Percentiles rank a stretch among this genome's conserved stretches.
phyloP scores from a whole-genome alignment of 2,329 filamentous ascomycete species.

The Gaeumannomyces sp. region DNA sequence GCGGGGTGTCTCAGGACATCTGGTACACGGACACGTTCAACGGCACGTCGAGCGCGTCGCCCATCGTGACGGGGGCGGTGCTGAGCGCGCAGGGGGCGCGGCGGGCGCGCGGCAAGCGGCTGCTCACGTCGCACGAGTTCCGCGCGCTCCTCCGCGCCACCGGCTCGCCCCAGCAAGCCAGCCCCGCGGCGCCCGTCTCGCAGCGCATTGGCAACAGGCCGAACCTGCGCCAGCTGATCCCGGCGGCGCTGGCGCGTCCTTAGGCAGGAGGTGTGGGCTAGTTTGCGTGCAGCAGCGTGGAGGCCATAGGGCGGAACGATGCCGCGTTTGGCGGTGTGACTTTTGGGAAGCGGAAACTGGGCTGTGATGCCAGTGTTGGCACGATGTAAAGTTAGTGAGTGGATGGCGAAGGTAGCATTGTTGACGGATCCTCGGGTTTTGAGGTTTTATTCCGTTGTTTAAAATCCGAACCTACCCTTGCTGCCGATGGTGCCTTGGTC shows the following conservation, averaged over 20 bases:
- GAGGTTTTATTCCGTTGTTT: no score
- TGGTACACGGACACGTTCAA: slow-evolving; percentile 6
- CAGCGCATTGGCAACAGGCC: slow-evolving; percentile 5
- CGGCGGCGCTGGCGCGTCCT: not conserved
- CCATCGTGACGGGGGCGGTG: slow-evolving; percentile 2
- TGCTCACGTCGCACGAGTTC: slow-evolving; percentile 2
- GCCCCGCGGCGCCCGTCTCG: not conserved
- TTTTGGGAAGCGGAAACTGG: no score
- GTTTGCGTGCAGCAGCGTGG: not conserved
- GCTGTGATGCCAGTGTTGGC: no score
- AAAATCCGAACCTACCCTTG: no score
- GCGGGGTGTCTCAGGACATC: slow-evolving; percentile 2
- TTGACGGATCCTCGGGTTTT: no score
- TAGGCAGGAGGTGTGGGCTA: not conserved
- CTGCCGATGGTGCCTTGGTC: no score
- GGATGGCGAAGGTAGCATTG: no score
- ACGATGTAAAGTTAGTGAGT: no score
- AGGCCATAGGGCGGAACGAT: not conserved
- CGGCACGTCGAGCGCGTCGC: slow-evolving; percentile 3
- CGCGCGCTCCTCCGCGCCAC: not conserved
- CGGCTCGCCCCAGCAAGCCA: not conserved
- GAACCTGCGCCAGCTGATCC: slow-evolving; percentile 5
- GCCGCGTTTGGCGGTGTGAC: not conserved
- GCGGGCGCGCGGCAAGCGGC: not conserved
- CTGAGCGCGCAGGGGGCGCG: slow-evolving; percentile 3